Percentiles rank a stretch among this genome's conserved stretches.
These are phyloP conservation scores for Nannochloropsis salina DNA, from an alignment of 108 stramenopile species.

Conservation along the genomic window DNA sequence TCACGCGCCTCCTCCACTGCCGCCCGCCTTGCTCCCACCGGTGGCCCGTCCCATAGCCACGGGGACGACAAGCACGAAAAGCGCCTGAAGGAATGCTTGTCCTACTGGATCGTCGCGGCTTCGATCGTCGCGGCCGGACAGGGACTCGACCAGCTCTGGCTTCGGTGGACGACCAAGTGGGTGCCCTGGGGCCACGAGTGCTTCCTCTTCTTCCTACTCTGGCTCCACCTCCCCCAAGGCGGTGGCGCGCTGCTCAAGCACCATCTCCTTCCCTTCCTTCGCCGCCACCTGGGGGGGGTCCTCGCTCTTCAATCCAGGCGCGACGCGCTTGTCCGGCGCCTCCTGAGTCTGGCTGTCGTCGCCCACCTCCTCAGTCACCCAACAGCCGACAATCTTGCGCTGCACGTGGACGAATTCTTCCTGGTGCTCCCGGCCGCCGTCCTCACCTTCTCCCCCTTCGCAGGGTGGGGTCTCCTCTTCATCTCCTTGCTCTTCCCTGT, in stretches of 20 bases:
- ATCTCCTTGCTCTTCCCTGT: neutral
- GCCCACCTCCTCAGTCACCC: neutral
- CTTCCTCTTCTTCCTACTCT: neutral
- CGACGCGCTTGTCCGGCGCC: neutral
- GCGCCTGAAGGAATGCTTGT: neutral
- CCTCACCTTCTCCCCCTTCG: neutral
- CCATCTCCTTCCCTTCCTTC: neutral
- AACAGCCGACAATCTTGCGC: neutral
- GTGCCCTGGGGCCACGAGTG: neutral
- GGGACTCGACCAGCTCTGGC: neutral
- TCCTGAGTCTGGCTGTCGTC: neutral
- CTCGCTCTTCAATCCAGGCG: neutral
- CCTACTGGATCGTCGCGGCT: neutral
- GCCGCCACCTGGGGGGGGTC: neutral
- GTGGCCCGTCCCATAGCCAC: neutral
- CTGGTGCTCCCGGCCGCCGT: neutral
- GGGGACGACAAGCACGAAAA: neutral
- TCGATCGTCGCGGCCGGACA: neutral
- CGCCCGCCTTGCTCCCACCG: neutral
- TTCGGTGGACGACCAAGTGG: neutral
- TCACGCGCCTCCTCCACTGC: neutral
- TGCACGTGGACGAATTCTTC: neutral
- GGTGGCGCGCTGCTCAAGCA: slow-evolving; percentile 3
- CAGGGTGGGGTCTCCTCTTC: neutral
- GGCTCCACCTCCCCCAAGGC: neutral